Evolutionary conservation across 345 rosid genomes (phyloP).

Genomic region (Dipteronia sinensis): DNA sequence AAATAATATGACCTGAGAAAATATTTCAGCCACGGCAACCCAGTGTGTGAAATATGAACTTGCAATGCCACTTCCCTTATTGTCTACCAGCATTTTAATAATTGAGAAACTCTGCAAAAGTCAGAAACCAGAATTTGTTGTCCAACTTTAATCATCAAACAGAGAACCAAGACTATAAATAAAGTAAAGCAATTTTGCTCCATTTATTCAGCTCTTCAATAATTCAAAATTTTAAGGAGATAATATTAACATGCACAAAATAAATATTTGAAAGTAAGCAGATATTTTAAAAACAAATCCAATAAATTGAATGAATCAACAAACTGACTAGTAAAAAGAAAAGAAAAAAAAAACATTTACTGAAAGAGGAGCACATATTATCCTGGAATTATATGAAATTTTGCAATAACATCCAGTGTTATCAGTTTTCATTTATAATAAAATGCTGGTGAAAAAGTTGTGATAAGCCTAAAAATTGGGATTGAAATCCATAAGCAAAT

Average conservation of each 20-base stretch:
- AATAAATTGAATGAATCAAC: background rate
- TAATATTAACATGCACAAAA: background rate
- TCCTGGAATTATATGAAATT: slow-evolving; percentile 4
- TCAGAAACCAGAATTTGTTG: slow-evolving; percentile 7
- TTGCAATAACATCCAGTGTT: background rate
- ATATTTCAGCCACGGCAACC: slow-evolving; percentile 82
- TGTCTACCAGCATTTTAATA: slow-evolving; percentile 55
- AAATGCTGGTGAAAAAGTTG: background rate
- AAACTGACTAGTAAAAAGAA: background rate
- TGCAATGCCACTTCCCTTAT: slow-evolving; percentile 42
- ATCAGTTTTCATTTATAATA: background rate
- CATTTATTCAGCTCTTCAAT: slow-evolving; percentile 9
- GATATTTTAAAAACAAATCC: background rate
- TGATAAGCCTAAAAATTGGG: background rate
- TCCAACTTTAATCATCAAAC: background rate
- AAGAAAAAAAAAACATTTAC: no score
- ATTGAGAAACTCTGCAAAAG: slow-evolving; percentile 74
- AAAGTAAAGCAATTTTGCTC: background rate
- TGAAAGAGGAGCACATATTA: background rate
- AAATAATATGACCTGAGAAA: slow-evolving; percentile 65
- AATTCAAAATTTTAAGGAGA: slow-evolving; percentile 9
- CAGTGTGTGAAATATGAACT: slow-evolving; percentile 77
- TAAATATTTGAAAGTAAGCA: background rate
- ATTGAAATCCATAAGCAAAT: background rate
- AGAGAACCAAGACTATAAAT: background rate